A percentile compares a stretch with the other conserved stretches of the same genome.
Conservation (phyloP, 139 green algal genomes). For the Nannochloris sp. region DNA sequence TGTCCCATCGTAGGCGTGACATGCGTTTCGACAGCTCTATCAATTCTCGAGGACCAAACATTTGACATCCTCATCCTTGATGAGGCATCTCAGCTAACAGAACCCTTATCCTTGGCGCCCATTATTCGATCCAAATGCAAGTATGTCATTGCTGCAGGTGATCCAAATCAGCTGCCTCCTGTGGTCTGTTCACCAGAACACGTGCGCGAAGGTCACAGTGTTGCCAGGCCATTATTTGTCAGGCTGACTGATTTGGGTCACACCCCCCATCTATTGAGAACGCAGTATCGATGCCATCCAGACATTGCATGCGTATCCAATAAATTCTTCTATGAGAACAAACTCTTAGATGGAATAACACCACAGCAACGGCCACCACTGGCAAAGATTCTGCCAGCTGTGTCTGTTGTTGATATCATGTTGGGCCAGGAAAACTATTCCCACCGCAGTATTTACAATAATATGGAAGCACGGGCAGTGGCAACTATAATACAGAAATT, state of each 20-base stretch:
- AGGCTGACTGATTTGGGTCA: slow-evolving; percentile 54
- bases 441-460: slow-evolving; percentile 43
- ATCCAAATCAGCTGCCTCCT: slow-evolving; percentile 76
- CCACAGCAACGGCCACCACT: slow-evolving; percentile 37
- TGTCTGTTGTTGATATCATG: slow-evolving; percentile 41
- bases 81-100: slow-evolving; percentile 73
- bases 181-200: slow-evolving; percentile 51
- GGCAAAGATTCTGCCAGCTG: slow-evolving; percentile 39
- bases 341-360: slow-evolving; percentile 51
- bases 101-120: slow-evolving; percentile 65
- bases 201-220: slow-evolving; percentile 30
- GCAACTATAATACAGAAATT: slow-evolving; percentile 25
- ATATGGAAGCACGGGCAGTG: slow-evolving; percentile 40
- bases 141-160: slow-evolving; percentile 71
- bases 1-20: slow-evolving; percentile 70
- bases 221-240: slow-evolving; percentile 69
- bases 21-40: slow-evolving; percentile 47
- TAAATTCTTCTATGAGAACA: slow-evolving; percentile 59
- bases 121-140: slow-evolving; percentile 38
- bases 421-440: slow-evolving; percentile 21
- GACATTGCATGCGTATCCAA: slow-evolving; percentile 58
- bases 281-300: slow-evolving; percentile 79
- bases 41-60: slow-evolving; percentile 30
- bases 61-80: slow-evolving; percentile 80
- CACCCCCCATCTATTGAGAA: slow-evolving; percentile 47